These are phyloP conservation scores for Ustilago loliicola DNA, from an alignment of 1,284 basidiomycete species.

Conservation along the genomic window DNA sequence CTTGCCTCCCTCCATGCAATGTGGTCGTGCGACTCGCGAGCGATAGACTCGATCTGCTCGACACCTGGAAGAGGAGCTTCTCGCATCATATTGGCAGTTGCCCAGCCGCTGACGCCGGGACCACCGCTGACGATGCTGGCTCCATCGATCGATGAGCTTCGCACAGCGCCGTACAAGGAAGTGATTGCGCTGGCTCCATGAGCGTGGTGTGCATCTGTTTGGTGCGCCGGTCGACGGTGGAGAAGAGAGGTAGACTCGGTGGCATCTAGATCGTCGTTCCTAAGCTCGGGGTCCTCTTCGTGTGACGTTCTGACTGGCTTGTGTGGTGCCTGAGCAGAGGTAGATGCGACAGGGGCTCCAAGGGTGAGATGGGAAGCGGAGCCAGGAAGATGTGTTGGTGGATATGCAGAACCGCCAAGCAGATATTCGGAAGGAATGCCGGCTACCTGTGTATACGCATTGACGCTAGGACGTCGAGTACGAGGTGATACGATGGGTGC, in stretches of 20 bases:
- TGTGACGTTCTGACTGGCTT: constrained; percentile 9
- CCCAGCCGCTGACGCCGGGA: constrained; percentile 50
- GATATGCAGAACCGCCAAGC: constrained; percentile 47
- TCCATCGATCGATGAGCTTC: constrained; percentile 29
- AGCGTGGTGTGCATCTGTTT: background rate
- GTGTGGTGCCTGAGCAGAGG: constrained; percentile 1
- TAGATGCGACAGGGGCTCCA: constrained; percentile 16
- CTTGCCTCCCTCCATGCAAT: constrained; percentile 54
- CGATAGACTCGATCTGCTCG: constrained; percentile 55
- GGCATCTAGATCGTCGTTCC: constrained; percentile 14
- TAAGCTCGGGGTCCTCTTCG: background rate
- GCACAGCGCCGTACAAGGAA: constrained; percentile 33
- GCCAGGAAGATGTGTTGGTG: constrained; percentile 30
- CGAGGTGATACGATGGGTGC: constrained; percentile 37
- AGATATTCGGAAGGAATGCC: constrained; percentile 54
- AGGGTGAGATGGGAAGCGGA: constrained; percentile 31
- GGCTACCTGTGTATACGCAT: constrained; percentile 46
- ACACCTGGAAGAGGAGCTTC: constrained; percentile 48
- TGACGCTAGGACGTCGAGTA: constrained; percentile 41
- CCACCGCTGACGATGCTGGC: constrained; percentile 37
- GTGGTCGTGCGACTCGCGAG: constrained; percentile 44
- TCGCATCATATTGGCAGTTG: constrained; percentile 41
- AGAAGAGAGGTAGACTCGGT: constrained; percentile 43
- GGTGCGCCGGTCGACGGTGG: constrained; percentile 10
- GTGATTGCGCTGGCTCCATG: constrained; percentile 14